A percentile compares a stretch with the other conserved stretches of the same genome.
Evolutionary conservation across 805 yeast species (phyloP).

Genomic region (Saccharomycopsis amapae): DNA sequence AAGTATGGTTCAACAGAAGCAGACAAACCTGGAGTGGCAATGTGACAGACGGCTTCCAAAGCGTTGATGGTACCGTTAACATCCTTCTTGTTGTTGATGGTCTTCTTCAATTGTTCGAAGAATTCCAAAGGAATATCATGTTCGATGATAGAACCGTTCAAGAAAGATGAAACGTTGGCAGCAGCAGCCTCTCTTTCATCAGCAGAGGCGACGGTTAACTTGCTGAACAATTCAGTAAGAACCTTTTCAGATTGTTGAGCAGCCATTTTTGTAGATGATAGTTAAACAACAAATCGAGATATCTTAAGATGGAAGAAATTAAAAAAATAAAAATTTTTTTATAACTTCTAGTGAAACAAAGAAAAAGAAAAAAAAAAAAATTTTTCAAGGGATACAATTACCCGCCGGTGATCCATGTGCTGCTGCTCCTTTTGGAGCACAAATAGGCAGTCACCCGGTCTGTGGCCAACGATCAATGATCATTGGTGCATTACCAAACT

Average conservation of each 20-base stretch:
- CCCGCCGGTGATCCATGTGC: no score
- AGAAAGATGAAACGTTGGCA: constrained; percentile 81
- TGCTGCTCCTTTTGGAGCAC: no score
- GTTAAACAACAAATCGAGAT: no score
- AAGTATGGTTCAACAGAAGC: constrained; percentile 96
- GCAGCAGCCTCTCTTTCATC: constrained; percentile 85
- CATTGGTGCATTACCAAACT: no score
- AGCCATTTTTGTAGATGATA: constrained; percentile 17
- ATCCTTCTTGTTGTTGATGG: constrained; percentile 77
- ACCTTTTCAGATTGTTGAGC: constrained; percentile 51
- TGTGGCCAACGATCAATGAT: no score
- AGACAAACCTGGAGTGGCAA: constrained; percentile 73
- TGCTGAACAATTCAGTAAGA: constrained; percentile 87
- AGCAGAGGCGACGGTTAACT: constrained; percentile 79
- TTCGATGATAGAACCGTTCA: constrained; percentile 95
- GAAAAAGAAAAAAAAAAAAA: constrained; percentile 1
- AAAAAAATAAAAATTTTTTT: constrained; percentile 1
- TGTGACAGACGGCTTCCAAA: constrained; percentile 75
- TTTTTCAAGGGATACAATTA: no score
- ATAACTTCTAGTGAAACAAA: neutral
- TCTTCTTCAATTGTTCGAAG: constrained; percentile 67
- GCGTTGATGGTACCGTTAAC: constrained; percentile 61
- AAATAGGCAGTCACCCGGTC: no score
- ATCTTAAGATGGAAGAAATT: no score
- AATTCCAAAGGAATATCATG: constrained; percentile 94